Percentiles rank a stretch among this genome's conserved stretches.
These are phyloP conservation scores for Russula compacta DNA, from an alignment of 768 basidiomycete genomes.

Conservation along the genomic window DNA sequence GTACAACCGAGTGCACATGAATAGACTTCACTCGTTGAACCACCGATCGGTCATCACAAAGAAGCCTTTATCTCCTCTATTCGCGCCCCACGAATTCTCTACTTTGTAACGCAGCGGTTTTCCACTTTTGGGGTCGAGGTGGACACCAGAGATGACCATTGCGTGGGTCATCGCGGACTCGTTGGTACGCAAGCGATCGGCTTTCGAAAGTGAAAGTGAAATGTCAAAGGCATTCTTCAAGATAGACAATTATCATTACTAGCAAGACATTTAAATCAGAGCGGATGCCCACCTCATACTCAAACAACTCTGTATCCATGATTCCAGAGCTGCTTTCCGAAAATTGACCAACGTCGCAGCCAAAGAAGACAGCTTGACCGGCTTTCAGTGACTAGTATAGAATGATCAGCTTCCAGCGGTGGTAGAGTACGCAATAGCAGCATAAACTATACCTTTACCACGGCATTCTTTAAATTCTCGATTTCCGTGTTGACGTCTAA, in stretches of 20 bases:
- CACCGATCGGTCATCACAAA: conserved; percentile 88
- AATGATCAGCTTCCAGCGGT: neutral
- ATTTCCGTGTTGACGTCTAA: conserved; percentile 85
- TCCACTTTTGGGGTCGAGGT: conserved; percentile 61
- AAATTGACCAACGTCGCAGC: conserved; percentile 90
- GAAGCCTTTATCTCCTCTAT: conserved; percentile 72
- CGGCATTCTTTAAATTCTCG: conserved; percentile 68
- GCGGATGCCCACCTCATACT: conserved; percentile 53
- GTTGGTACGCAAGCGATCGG: conserved; percentile 68
- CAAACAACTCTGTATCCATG: conserved; percentile 79
- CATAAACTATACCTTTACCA: conserved; percentile 50
- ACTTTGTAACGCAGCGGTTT: conserved; percentile 88
- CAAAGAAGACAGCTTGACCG: conserved; percentile 88
- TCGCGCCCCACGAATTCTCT: conserved; percentile 91
- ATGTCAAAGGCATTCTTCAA: conserved; percentile 74
- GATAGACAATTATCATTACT: neutral
- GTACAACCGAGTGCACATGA: neutral
- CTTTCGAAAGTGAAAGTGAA: conserved; percentile 71
- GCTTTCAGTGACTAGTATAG: conserved; percentile 49
- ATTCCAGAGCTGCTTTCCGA: conserved; percentile 62
- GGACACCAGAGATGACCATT: conserved; percentile 91
- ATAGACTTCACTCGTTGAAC: conserved; percentile 72
- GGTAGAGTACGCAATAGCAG: neutral
- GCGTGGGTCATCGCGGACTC: conserved; percentile 95
- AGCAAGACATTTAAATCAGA: neutral